These are phyloP conservation scores for Leptodontidium sp. DNA, from an alignment of 2,329 filamentous ascomycete species.

Conservation along the genomic window DNA sequence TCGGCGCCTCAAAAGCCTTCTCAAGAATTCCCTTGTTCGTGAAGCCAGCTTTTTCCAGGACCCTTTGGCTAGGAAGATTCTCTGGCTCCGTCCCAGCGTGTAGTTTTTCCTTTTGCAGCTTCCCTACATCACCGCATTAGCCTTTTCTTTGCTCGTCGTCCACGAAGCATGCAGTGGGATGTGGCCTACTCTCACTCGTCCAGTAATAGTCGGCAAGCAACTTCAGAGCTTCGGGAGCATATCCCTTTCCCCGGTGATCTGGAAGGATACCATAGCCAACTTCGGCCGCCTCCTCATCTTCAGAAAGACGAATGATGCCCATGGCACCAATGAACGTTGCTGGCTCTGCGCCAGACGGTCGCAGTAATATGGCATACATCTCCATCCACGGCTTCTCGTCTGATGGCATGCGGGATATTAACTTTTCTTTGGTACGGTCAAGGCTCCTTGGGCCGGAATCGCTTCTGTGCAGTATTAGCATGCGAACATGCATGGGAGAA, in stretches of 20 bases:
- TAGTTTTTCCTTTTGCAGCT: constrained; percentile 22
- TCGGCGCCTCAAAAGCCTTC: constrained; percentile 20
- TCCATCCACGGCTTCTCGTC: constrained; percentile 33
- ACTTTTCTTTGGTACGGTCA: constrained; percentile 22
- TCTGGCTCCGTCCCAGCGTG: constrained; percentile 22
- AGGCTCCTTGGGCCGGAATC: neutral
- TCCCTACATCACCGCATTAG: constrained; percentile 19
- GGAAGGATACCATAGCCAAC: constrained; percentile 31
- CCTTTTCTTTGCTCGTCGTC: neutral
- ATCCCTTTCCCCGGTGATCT: constrained; percentile 33
- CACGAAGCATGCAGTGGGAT: neutral
- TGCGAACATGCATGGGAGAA: neutral
- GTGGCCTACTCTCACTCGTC: constrained; percentile 23
- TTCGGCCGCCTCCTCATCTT: constrained; percentile 22
- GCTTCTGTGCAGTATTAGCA: constrained; percentile 10
- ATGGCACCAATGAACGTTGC: constrained; percentile 29
- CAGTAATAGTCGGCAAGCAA: constrained; percentile 27
- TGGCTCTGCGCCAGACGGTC: constrained; percentile 4
- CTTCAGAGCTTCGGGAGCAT: constrained; percentile 34
- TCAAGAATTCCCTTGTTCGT: constrained; percentile 17
- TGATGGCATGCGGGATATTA: constrained; percentile 20
- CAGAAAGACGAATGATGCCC: constrained; percentile 25
- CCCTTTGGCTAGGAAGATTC: constrained; percentile 27
- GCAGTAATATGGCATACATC: constrained; percentile 38
- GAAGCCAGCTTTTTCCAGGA: constrained; percentile 32